A percentile compares a stretch with the other conserved stretches of the same genome.
phyloP scores from a whole-genome alignment of 1,284 basidiomycete genomes.

The Abortiporus biennis region DNA sequence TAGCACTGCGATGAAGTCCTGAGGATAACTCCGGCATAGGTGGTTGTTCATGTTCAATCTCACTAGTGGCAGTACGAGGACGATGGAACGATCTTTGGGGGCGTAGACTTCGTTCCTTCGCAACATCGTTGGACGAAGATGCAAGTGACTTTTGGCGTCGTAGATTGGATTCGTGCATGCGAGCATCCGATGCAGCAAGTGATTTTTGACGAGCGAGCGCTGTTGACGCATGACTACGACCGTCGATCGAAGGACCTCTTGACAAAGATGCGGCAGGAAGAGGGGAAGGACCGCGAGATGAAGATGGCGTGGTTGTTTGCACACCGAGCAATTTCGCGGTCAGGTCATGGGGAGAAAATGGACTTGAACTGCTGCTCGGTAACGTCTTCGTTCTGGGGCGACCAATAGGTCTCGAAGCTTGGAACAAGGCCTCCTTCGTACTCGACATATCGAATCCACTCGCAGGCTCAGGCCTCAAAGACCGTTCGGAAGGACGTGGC shows the following conservation, averaged over 20 bases:
- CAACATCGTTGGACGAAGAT: no score
- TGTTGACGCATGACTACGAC: background rate
- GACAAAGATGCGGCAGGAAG: constrained; percentile 10
- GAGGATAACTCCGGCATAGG: constrained; percentile 14
- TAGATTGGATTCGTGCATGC: no score
- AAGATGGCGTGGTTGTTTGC: constrained; percentile 25
- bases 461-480: no score
- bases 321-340: constrained; percentile 50
- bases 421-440: background rate
- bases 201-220: constrained; percentile 5
- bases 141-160: no score
- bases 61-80: constrained; percentile 16
- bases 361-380: constrained; percentile 32
- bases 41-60: constrained; percentile 3
- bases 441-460: background rate
- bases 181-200: constrained; percentile 18
- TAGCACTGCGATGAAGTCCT: no score
- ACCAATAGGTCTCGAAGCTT: constrained; percentile 19
- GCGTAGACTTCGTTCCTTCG: constrained; percentile 32
- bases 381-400: constrained; percentile 43
- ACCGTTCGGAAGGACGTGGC: no score
- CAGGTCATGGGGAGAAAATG: constrained; percentile 53
- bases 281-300: constrained; percentile 1
- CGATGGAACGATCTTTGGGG: constrained; percentile 57
- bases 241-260: background rate